phyloP scores from a whole-genome alignment of 306 rosid genomes.

The Hylodesmum podocarpum region DNA sequence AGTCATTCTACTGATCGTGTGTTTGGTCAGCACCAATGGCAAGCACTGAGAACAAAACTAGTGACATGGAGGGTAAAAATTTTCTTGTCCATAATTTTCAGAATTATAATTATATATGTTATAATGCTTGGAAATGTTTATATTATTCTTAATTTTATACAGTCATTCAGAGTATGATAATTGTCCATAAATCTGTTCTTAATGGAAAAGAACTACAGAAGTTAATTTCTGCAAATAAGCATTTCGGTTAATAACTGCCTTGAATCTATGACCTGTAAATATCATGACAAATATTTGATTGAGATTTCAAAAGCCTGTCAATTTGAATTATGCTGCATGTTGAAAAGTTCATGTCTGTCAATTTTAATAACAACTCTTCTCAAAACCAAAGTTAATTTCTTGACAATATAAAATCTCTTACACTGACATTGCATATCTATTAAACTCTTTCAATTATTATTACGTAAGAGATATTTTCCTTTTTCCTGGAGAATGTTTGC shows the following conservation, averaged over 20 bases:
- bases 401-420: no score
- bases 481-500: background rate
- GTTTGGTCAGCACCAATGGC: conserved; percentile 84
- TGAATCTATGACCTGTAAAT: background rate
- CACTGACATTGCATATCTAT: no score
- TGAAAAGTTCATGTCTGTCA: background rate
- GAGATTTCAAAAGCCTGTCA: background rate
- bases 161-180: background rate
- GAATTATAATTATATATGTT: background rate
- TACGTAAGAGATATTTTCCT: background rate
- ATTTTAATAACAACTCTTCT: no score
- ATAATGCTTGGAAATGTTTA: background rate
- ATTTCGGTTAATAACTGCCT: background rate
- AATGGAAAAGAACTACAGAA: background rate
- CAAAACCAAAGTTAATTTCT: no score
- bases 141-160: background rate
- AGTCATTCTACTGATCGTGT: conserved; percentile 74
- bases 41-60: conserved; percentile 67
- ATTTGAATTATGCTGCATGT: background rate
- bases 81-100: conserved; percentile 1
- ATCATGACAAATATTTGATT: background rate
- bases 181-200: background rate
- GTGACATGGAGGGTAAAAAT: conserved; percentile 80
- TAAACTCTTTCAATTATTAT: background rate
- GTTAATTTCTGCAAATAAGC: background rate